Evolutionary conservation across 768 basidiomycete species (phyloP).

Genomic region (Neoboletus magnificus): DNA sequence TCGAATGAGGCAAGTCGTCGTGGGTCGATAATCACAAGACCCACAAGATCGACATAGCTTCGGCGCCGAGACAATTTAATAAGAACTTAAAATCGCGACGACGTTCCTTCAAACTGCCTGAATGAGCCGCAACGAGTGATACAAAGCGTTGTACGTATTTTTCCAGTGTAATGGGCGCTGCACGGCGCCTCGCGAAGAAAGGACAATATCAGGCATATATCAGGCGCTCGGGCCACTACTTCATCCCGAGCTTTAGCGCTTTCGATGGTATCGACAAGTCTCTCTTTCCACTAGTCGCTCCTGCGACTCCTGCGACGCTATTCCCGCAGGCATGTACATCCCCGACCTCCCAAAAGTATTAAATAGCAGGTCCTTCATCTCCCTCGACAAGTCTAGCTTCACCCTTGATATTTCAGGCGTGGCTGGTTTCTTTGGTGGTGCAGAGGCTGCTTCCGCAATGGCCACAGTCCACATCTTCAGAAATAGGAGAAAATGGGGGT

Average conservation of each 20-base stretch:
- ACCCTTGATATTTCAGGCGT: constrained; percentile 25
- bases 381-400: constrained; percentile 12
- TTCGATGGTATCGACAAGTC: background rate
- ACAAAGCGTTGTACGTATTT: background rate
- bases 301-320: background rate
- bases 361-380: background rate
- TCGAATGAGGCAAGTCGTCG: too few species aligned
- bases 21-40: too few species aligned
- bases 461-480: constrained; percentile 29
- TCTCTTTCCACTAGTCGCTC: background rate
- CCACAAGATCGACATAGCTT: background rate
- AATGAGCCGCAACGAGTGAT: background rate
- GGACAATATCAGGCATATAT: background rate
- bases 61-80: background rate
- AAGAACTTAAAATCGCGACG: background rate
- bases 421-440: constrained; percentile 20
- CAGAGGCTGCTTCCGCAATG: constrained; percentile 34
- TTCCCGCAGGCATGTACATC: background rate
- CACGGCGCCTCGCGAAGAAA: too few species aligned
- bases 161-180: background rate
- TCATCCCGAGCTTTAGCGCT: background rate
- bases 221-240: too few species aligned
- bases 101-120: background rate
- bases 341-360: background rate
- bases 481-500: constrained; percentile 28